Conservation (phyloP, 768 basidiomycete species). For the Scleroderma bovista region DNA sequence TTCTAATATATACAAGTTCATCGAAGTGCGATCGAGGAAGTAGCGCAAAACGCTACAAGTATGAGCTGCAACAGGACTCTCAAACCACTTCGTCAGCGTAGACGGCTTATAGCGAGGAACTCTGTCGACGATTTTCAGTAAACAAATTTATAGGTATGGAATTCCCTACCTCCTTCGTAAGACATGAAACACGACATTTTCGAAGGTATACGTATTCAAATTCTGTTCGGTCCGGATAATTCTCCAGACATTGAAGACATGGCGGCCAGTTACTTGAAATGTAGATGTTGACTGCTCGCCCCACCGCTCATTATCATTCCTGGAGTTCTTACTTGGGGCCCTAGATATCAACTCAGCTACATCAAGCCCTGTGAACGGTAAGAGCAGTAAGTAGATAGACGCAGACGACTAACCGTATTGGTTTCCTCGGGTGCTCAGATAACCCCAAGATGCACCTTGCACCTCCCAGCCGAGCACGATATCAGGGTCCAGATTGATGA, state of each 20-base stretch:
- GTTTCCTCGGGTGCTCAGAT: conserved; percentile 62
- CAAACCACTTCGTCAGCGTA: conserved; percentile 66
- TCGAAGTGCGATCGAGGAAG: conserved; percentile 54
- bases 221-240: conserved; percentile 83
- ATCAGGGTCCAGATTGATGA: conserved; percentile 82
- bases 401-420: conserved; percentile 42
- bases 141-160: neutral
- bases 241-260: conserved; percentile 90
- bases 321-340: conserved; percentile 46
- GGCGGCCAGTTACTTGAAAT: conserved; percentile 80
- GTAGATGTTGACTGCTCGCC: conserved; percentile 68
- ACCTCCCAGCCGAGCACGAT: conserved; percentile 91
- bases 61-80: conserved; percentile 52
- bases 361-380: conserved; percentile 52
- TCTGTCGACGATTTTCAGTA: conserved; percentile 33
- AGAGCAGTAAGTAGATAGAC: neutral
- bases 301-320: conserved; percentile 57
- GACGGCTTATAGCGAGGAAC: conserved; percentile 66
- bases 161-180: conserved; percentile 58
- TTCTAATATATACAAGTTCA: conserved; percentile 78
- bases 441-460: conserved; percentile 87
- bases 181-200: conserved; percentile 82
- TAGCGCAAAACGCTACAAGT: conserved; percentile 54
- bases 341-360: conserved; percentile 70
- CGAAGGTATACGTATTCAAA: conserved; percentile 78